Evolutionary conservation across 805 yeast genomes (phyloP), one percentile per base, ranked within the genome.

Genomic region (Priceomyces castillae): DNA sequence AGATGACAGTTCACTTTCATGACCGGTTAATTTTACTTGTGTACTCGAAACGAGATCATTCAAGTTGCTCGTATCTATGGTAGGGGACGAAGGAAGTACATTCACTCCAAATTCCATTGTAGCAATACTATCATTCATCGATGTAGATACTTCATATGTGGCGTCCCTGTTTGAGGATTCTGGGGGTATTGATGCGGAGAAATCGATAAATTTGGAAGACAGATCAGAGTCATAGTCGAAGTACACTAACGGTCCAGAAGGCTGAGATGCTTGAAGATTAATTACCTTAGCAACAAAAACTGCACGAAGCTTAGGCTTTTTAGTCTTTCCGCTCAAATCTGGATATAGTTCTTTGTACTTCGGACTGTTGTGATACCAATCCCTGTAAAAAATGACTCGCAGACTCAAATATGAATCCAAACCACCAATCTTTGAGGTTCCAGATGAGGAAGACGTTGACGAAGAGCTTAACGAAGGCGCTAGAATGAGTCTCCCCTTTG

Each of bases 361-460:
- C 42, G 50, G 50, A 2, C 54, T 30, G 30, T 56, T 57, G 37
- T 53, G 53, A 37, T 53, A 60, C 73, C 73, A 69, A 47, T 69
- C 74, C 28, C 54, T 56, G 49, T 59, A 67, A 41, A 70, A 64
- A 2, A 66, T 37, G 3, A 65, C 43, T 22, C 67, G 48, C 3
- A 56, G 47, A 3, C 61, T 50, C 30, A 64, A 41, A 15, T 52
- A 50, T 14, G 58, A 46, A 16, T 59, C 62, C 17, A 56, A 18
- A 2, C 44, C 20, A 16, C 25, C 14, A 9, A 40, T 25, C 30
- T 34, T 43, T 17, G 19, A 15, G 3, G 34, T 11, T 2, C 18
- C 9, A 30, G 45, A 37, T 4, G 39, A 33, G 4, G 43, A 39
- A 12, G 42, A 37, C 7, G 14, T 23, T 2, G 16, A 12, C 17